Evolutionary conservation across 2,329 filamentous ascomycete genomes (phyloP), one percentile per base, ranked within the genome.

Genomic region (Fusarium tupiense): DNA sequence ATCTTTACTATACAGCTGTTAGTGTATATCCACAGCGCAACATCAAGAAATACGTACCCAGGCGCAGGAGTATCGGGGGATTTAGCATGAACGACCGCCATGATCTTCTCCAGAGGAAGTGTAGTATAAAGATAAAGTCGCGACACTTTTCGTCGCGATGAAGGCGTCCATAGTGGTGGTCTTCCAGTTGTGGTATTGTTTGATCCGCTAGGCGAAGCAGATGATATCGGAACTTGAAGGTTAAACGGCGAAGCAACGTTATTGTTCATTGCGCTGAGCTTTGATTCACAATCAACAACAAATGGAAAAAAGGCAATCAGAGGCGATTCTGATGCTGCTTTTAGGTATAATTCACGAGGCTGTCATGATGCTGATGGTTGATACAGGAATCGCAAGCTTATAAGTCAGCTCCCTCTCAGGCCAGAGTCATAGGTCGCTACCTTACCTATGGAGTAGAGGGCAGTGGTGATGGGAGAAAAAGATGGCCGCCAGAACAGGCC

Each of bases 121-220:
- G 83, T 88, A 0, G 88, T 90, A 75, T 88, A 90, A 63, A 90
- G 80, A 71, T 91, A 91, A 13, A 91, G 85, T 13, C 88, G 84
- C 13, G 86, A 84, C 64, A 91, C 82, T 77, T 88, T 88, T 47
- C 89, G 85, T 72, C 86, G 85, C 10, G 86, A 85, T 6, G 86
- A 86, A 20, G 83, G 79, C 16, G 85, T 89, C 89, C 89, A 91
- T 72, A 89, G 84, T 46, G 87, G 85, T 6, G 89, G 89, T 20
- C 89, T 86, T 20, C 89, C 89, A 29, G 82, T 83, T 11, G 75
- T 76, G 44, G 79, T 80, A 67, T 74, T 79, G 62, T 77, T 80
- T 10, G 77, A 76, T 37, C 76, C 77, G 43, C 80, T 78, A 24
- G 80, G 80, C 53, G 81, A 78, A 44, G 74, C 71, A 53, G 78